A percentile compares a stretch with the other conserved stretches of the same genome.
Conservation (phyloP, 164 flowering plant species). For the Dillenia suffruticosa region DNA sequence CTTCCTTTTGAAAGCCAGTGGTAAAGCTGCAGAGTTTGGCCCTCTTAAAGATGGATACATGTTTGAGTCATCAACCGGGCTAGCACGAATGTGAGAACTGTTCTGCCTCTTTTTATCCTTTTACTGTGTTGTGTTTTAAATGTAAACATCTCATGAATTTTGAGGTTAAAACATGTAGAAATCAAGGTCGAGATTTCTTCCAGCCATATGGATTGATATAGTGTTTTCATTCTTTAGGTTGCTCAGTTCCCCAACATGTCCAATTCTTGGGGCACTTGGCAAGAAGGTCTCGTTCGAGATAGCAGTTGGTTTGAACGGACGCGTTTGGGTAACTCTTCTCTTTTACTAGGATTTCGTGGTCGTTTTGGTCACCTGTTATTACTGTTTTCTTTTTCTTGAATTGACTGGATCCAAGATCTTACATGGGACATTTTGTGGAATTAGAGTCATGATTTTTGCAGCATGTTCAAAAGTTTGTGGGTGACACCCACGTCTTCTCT, state of each 20-base stretch:
- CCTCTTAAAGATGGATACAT: slow-evolving; percentile 78
- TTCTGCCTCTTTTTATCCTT: background rate
- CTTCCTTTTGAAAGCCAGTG: slow-evolving; percentile 43
- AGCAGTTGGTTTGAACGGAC: slow-evolving; percentile 92
- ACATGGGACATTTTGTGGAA: no score
- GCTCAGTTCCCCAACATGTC: slow-evolving; percentile 84
- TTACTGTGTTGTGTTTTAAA: no score
- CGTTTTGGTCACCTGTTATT: background rate
- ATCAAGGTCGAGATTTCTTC: background rate
- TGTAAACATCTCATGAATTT: background rate
- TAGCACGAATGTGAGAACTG: slow-evolving; percentile 66
- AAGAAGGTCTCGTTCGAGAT: slow-evolving; percentile 92
- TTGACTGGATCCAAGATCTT: background rate
- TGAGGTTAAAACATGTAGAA: no score
- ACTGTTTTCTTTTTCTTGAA: background rate
- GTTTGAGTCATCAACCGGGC: slow-evolving; percentile 89
- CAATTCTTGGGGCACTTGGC: slow-evolving; percentile 89
- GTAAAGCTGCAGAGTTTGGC: slow-evolving; percentile 90
- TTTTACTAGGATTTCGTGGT: background rate
- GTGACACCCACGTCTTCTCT: background rate
- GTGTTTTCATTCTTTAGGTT: slow-evolving; percentile 42
- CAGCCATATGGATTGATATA: background rate
- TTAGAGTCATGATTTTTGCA: no score
- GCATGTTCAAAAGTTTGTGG: no score
- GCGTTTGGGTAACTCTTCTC: slow-evolving; percentile 69